Conservation (phyloP, 768 basidiomycete genomes). For the Crepidotus variabilis region DNA sequence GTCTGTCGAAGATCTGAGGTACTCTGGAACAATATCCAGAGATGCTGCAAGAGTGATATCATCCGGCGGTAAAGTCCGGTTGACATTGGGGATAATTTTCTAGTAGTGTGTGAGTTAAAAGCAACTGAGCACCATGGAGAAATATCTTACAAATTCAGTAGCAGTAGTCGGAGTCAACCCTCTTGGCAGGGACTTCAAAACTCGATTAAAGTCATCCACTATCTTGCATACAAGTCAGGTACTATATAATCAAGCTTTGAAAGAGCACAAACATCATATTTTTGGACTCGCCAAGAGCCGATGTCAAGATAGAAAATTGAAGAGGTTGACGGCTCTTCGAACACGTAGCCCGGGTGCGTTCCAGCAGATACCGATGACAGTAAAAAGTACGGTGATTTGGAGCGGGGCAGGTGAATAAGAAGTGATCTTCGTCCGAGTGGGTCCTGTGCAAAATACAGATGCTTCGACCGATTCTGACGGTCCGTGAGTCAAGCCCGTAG, state of each 20-base stretch:
- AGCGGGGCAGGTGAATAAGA: slow-evolving; percentile 59
- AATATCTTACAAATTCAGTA: slow-evolving; percentile 24
- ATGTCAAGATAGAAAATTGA: slow-evolving; percentile 55
- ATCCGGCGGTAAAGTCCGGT: slow-evolving; percentile 43
- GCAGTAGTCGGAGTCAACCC: not conserved
- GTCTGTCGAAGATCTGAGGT: slow-evolving; percentile 41
- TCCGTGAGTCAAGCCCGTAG: slow-evolving; percentile 1
- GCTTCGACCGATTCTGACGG: slow-evolving; percentile 36
- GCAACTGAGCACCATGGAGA: too few relatives aligned
- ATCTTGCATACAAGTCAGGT: too few relatives aligned
- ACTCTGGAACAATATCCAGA: slow-evolving; percentile 39
- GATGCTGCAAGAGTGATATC: slow-evolving; percentile 29
- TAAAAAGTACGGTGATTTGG: slow-evolving; percentile 46
- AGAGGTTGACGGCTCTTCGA: slow-evolving; percentile 62
- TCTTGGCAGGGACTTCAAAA: slow-evolving; percentile 3
- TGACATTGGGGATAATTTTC: slow-evolving; percentile 44
- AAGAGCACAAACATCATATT: not conserved
- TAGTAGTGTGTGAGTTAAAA: slow-evolving; percentile 17
- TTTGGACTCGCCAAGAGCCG: not conserved
- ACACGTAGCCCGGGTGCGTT: slow-evolving; percentile 34
- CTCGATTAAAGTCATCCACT: not conserved
- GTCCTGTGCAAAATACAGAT: slow-evolving; percentile 74
- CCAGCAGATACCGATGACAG: slow-evolving; percentile 67
- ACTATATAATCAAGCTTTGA: too few relatives aligned
- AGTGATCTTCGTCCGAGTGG: slow-evolving; percentile 87